Conservation (phyloP, 2,329 filamentous ascomycete species). For the Nothophoma quercina region DNA sequence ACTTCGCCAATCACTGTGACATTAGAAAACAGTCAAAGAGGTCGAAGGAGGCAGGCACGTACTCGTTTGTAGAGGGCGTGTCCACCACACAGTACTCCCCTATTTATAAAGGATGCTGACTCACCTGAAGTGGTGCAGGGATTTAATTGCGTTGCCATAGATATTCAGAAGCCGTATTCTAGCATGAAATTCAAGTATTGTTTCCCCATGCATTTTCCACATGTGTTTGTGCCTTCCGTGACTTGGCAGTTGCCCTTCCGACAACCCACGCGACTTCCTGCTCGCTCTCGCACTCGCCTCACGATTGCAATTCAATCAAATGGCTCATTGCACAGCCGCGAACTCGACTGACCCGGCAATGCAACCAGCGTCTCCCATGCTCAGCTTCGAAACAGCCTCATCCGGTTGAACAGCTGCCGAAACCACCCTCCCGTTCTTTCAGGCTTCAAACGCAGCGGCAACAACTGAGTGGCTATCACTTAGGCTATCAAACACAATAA, state of each 20-base stretch:
- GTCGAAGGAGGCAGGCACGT: constrained; percentile 10
- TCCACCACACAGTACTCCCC: constrained; percentile 21
- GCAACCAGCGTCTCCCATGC: constrained; percentile 6
- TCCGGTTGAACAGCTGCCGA: background rate
- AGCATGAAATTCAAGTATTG: constrained; percentile 9
- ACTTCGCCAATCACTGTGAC: constrained; percentile 1
- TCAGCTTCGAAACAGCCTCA: constrained; percentile 16
- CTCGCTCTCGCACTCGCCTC: background rate
- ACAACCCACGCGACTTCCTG: background rate
- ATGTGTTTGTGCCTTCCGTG: background rate
- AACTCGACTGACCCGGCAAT: background rate
- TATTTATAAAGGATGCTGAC: constrained; percentile 20
- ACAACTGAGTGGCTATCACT: background rate
- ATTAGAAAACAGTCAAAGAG: background rate
- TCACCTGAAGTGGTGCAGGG: constrained; percentile 20
- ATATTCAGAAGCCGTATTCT: constrained; percentile 14
- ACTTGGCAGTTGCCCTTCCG: too few species aligned
- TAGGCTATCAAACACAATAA: constrained; percentile 5
- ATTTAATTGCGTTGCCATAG: constrained; percentile 16
- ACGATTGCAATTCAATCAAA: background rate
- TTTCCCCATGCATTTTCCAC: background rate
- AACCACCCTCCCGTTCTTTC: constrained; percentile 6
- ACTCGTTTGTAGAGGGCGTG: constrained; percentile 3
- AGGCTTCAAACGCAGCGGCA: constrained; percentile 3
- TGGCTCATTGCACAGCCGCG: background rate